Evolutionary conservation across 2,329 filamentous ascomycete genomes (phyloP).

Genomic region (Sporothrix sp.): DNA sequence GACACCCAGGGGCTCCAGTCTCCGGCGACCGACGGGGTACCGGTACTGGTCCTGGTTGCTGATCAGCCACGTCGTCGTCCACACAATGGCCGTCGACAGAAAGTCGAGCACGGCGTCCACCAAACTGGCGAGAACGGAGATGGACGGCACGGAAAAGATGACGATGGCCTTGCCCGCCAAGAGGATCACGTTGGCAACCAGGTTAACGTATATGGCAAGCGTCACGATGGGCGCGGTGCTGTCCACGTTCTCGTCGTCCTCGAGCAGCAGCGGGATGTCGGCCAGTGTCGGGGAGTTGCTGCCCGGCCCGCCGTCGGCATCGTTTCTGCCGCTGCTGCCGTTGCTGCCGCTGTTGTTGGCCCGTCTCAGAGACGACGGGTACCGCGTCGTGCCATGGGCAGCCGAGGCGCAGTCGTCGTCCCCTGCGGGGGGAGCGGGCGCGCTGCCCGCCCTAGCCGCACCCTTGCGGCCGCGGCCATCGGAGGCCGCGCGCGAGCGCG

Average conservation of each 20-base stretch:
- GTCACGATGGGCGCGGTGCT: constrained; percentile 67
- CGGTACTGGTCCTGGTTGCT: constrained; percentile 62
- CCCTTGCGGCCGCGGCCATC: no score
- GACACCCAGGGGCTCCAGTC: constrained; percentile 70
- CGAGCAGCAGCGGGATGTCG: constrained; percentile 53
- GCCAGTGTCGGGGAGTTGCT: constrained; percentile 31
- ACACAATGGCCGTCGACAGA: constrained; percentile 70
- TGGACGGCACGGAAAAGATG: constrained; percentile 66
- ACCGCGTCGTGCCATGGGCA: not conserved
- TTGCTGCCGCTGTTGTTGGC: not conserved
- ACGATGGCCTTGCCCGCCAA: constrained; percentile 69
- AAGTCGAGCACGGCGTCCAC: constrained; percentile 76
- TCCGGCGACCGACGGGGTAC: constrained; percentile 67
- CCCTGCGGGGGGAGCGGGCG: no score
- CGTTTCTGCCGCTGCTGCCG: not conserved
- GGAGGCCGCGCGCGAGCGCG: not conserved
- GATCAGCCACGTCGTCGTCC: constrained; percentile 66
- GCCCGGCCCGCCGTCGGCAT: constrained; percentile 1
- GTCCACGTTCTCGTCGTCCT: constrained; percentile 60
- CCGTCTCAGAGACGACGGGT: not conserved
- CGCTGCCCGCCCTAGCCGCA: no score
- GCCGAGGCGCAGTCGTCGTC: not conserved
- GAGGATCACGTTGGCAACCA: constrained; percentile 65
- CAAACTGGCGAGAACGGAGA: constrained; percentile 70
- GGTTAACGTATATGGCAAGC: constrained; percentile 81